phyloP scores from a whole-genome alignment of 805 yeast genomes.

The Candida lessepsii region DNA sequence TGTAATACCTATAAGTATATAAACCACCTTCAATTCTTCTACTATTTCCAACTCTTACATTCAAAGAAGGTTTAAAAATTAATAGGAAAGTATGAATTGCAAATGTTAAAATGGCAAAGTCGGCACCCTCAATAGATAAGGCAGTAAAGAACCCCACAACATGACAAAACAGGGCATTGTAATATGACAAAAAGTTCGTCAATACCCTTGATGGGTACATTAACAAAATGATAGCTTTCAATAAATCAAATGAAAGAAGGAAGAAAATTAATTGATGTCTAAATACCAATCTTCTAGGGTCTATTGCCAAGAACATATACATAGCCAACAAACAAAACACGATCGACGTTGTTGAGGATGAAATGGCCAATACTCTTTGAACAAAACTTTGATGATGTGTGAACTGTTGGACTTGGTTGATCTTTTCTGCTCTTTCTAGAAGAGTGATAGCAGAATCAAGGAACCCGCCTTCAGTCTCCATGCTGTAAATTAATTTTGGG shows the following conservation, averaged over 20 bases:
- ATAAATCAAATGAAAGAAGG: constrained; percentile 67
- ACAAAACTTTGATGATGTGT: constrained; percentile 25
- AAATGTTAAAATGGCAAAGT: constrained; percentile 74
- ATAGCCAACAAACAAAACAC: constrained; percentile 56
- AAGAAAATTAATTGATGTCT: constrained; percentile 69
- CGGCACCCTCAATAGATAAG: constrained; percentile 80
- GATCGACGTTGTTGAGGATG: constrained; percentile 39
- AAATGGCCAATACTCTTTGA: constrained; percentile 37
- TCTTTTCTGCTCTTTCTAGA: constrained; percentile 1
- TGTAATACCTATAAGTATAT: constrained; percentile 52
- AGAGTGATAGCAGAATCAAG: not conserved
- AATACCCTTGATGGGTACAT: constrained; percentile 65
- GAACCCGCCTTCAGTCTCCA: not conserved
- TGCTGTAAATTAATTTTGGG: not conserved
- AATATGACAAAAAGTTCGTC: constrained; percentile 42
- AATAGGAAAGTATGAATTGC: constrained; percentile 79
- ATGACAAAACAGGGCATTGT: constrained; percentile 52
- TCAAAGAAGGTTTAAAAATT: constrained; percentile 59
- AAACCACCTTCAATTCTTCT: constrained; percentile 67
- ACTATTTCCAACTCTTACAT: constrained; percentile 38
- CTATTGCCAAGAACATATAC: constrained; percentile 60
- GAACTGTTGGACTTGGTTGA: constrained; percentile 30
- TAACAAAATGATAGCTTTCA: constrained; percentile 67
- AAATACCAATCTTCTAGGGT: constrained; percentile 60
- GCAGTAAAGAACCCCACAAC: constrained; percentile 82